Evolutionary conservation across 768 basidiomycete genomes (phyloP).

Genomic region (Leccinum pellstonianum): DNA sequence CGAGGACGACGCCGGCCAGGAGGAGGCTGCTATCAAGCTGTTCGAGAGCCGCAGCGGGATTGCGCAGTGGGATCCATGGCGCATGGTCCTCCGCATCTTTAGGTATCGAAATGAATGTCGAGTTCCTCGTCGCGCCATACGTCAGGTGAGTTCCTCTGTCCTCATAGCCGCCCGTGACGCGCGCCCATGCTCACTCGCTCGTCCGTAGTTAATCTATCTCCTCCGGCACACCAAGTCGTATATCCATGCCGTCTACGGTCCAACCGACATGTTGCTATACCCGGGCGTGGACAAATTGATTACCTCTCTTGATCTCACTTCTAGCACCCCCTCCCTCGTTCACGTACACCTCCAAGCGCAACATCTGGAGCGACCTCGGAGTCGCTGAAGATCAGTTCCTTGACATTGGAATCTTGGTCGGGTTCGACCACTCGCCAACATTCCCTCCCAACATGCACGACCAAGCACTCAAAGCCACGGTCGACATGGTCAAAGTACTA

Average conservation of each 20-base stretch:
- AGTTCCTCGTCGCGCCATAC: conserved; percentile 96
- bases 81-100: conserved; percentile 88
- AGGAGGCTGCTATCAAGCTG: no score
- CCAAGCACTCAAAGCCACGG: conserved; percentile 66
- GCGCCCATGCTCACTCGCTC: conserved; percentile 6
- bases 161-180: not conserved
- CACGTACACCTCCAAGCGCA: conserved; percentile 79
- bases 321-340: conserved; percentile 60
- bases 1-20: no score
- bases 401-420: conserved; percentile 89
- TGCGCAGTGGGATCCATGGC: conserved; percentile 88
- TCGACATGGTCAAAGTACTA: no score
- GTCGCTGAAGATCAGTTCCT: conserved; percentile 88
- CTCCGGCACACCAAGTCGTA: conserved; percentile 91
- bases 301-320: conserved; percentile 76
- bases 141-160: conserved; percentile 67
- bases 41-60: no score
- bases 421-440: conserved; percentile 76
- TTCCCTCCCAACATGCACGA: conserved; percentile 84
- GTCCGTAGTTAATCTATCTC: conserved; percentile 84
- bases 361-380: conserved; percentile 63
- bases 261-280: conserved; percentile 90
- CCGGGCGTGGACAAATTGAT: conserved; percentile 77
- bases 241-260: conserved; percentile 90
- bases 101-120: conserved; percentile 82